Base-by-base conservation (phyloP, 306 rosid genomes). In the Prunus mira region DNA sequence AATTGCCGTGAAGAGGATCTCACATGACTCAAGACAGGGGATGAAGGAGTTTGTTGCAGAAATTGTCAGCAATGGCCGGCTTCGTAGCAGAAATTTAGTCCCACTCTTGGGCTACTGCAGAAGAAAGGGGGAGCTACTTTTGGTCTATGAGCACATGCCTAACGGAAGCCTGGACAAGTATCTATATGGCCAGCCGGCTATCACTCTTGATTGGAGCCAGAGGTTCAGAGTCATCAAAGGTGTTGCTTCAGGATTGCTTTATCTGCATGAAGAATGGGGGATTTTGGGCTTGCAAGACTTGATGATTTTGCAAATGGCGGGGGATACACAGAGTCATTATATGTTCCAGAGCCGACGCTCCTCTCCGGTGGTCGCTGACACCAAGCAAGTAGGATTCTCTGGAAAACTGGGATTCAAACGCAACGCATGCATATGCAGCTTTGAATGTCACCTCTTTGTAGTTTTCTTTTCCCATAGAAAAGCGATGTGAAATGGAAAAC, bases 311-410 rank as follows among this genome's bases (percentile, higher is more conserved):
- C 67, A 25, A 62, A 0, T 41, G 10, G 10, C 43, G 5, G 2
- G 32, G 9, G 19, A 3, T 56, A 12, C 22, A 9, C 65, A 60
- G 0, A 12, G 13, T 62, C 75, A 34, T 79, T 87, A 15, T 83
- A 82, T 38, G 67, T 79, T 49, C 77, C 87, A 47, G 88, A 85
- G 22, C 9, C 20, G 6, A 83, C 89, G 14, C 81, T 83, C 75
- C 85, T 87, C 63, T 87, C 88, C 9, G 84, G 89, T 6, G 88
- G 91, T 66, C 81, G 89, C 12, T 87, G 84, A 87, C 38, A 70
- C 49, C 12, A 19, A 5, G 12, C 67, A 65, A 17, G 15, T 9
- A 18, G 20, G 25, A 65, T 18, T 43, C 7, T 65, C 49, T 9
- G 1, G 6, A 9, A 3, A 9, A 34, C 27, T 65, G 8, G 69